These are phyloP conservation scores for Pseudogymnoascus sp. DNA, from an alignment of 2,329 filamentous ascomycete species.

Conservation along the genomic window DNA sequence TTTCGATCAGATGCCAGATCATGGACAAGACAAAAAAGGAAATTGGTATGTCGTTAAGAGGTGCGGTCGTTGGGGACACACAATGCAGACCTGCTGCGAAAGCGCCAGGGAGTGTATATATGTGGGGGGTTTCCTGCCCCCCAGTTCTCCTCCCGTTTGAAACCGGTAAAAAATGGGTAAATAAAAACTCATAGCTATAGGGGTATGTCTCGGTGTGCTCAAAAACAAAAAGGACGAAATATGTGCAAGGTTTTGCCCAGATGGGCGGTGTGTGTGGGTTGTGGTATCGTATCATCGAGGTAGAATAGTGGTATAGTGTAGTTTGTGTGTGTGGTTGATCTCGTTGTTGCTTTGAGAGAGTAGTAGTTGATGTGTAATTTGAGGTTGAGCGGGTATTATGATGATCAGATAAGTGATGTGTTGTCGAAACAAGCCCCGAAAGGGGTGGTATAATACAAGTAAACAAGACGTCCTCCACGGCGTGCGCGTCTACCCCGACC, in stretches of 20 bases:
- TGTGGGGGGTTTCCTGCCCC: neutral
- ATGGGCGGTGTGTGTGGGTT: neutral
- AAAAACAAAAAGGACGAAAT: neutral
- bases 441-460: neutral
- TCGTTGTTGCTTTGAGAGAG: neutral
- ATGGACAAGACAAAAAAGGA: neutral
- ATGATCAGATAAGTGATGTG: neutral
- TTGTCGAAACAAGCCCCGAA: neutral
- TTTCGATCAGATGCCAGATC: neutral
- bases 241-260: neutral
- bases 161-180: neutral
- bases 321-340: neutral
- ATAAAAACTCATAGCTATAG: conserved; percentile 4
- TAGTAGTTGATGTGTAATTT: neutral
- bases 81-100: neutral
- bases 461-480: neutral
- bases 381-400: neutral
- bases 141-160: neutral
- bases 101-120: neutral
- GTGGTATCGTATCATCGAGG: neutral
- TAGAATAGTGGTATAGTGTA: neutral
- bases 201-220: neutral
- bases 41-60: neutral
- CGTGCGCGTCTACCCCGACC: neutral
- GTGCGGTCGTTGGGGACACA: neutral